Percentiles rank a stretch among this genome's conserved stretches.
phyloP scores from a whole-genome alignment of 2,329 filamentous ascomycete species.

The Aspergillus piperis region DNA sequence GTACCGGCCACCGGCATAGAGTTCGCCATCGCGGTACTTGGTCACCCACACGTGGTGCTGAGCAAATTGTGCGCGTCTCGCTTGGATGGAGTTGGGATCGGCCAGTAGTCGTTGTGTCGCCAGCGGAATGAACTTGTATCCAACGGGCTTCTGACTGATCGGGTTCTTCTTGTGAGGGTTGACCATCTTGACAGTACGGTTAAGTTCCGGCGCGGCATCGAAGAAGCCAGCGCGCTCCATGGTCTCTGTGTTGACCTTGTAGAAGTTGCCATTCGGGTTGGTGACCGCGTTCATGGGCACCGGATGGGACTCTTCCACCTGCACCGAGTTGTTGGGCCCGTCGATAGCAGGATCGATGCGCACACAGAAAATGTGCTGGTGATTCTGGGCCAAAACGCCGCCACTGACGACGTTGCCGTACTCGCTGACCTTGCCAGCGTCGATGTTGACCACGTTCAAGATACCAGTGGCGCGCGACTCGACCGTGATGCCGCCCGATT shows the following conservation, averaged over 20 bases:
- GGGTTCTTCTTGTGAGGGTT: constrained; percentile 56
- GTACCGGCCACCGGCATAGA: constrained; percentile 57
- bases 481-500: constrained; percentile 63
- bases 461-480: constrained; percentile 71
- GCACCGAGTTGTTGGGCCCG: constrained; percentile 55
- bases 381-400: constrained; percentile 66
- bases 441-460: constrained; percentile 65
- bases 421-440: constrained; percentile 59
- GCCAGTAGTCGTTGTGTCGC: constrained; percentile 61
- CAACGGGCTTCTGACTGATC: constrained; percentile 55
- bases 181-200: constrained; percentile 60
- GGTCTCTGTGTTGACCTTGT: constrained; percentile 50
- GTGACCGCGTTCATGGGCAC: constrained; percentile 55
- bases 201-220: constrained; percentile 44
- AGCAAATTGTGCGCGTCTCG: constrained; percentile 55
- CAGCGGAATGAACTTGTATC: constrained; percentile 58
- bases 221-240: constrained; percentile 52
- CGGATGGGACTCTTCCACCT: constrained; percentile 59
- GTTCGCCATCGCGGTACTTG: constrained; percentile 53
- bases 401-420: constrained; percentile 68
- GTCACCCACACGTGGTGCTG: constrained; percentile 60
- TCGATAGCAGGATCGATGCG: constrained; percentile 64
- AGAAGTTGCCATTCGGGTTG: constrained; percentile 58
- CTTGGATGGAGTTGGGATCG: constrained; percentile 54
- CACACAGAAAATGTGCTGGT: constrained; percentile 74